Base-by-base conservation (phyloP, 768 basidiomycete species). In the Kwoniella sp. region DNA sequence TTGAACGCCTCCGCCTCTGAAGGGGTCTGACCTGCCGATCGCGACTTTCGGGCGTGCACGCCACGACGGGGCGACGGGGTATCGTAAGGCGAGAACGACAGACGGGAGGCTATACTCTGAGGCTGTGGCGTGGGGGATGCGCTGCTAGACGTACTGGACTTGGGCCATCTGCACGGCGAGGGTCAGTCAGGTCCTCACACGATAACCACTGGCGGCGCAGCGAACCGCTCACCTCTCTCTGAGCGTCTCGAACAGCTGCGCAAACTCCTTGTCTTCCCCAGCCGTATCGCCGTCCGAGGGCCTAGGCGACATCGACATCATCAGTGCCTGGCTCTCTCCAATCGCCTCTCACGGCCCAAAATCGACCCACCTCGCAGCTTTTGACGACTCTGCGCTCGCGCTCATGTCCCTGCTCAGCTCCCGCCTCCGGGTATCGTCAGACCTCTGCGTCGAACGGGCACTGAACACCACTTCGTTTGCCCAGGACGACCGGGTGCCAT, bases 1-100 rank as follows among this genome's bases (percentile, higher is more conserved):
- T 63, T 53, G 36, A 63, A 58, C 11, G 50, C 40, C 23, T 52
- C 44, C 6, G 46, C 56, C 44, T 63, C 62, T n/a, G 43, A 34
- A 8, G 62, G 62, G 8, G 62, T 63, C 20, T 52, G 43, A 4
- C 62, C 62, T 12, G 52, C 41, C 12, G 40, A 32, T 26, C 62
- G 47, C 6, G 40, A 37, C 2, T 45, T 15, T 2, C 54, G 45
- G 0, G 56, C 48, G 32, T 62, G 60, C 4, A 55, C 56, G 17
- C 60, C 56, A 25, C 41, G 40, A n/a, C 53, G 46, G 1, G 53
- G 53, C n/a, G 53, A 55, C 25, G 46, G 45, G 3, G 52, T 54
- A 2, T 19, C 29, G 39, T 25, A 54, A 7, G 32, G 43, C 15
- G 46, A 38, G 31, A 41, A 54, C 7, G 29, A 33, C 6, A 54